These are phyloP conservation scores for Protomyces inouyei DNA, from an alignment of 1,139 yeast genomes.

Conservation along the genomic window DNA sequence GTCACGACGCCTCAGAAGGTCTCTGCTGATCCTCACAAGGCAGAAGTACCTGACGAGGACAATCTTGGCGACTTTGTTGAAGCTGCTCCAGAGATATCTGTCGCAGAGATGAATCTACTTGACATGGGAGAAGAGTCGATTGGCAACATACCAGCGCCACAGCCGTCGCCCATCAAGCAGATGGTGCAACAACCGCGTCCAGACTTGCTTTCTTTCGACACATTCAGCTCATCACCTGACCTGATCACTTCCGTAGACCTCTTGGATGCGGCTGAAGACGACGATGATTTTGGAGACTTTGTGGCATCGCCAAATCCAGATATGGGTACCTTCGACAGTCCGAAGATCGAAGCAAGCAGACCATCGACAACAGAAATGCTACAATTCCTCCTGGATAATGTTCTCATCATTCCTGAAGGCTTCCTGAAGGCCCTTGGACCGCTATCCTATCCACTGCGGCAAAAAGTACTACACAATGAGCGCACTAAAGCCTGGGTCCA, in stretches of 20 bases:
- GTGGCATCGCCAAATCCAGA: not conserved
- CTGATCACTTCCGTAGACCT: not conserved
- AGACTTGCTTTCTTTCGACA: not conserved
- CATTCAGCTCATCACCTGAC: not conserved
- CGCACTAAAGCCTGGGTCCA: constrained; percentile 28
- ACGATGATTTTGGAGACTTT: constrained; percentile 2
- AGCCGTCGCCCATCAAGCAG: not conserved
- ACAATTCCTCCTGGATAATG: constrained; percentile 26
- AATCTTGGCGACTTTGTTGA: constrained; percentile 10
- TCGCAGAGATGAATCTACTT: not conserved
- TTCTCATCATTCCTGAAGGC: constrained; percentile 30
- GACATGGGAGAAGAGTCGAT: not conserved
- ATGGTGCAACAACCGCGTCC: not conserved
- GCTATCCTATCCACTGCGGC: constrained; percentile 30
- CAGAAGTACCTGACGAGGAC: not conserved
- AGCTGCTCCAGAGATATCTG: not conserved
- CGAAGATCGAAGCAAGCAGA: no score
- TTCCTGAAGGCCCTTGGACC: constrained; percentile 30
- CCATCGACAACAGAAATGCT: constrained; percentile 30
- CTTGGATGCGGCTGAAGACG: not conserved
- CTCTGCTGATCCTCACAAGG: not conserved
- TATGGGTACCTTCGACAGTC: not conserved
- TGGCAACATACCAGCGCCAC: not conserved
- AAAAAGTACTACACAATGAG: constrained; percentile 29
- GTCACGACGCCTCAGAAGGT: not conserved